Conservation (phyloP, 495 filamentous ascomycete species). For the Xylaria longipes region DNA sequence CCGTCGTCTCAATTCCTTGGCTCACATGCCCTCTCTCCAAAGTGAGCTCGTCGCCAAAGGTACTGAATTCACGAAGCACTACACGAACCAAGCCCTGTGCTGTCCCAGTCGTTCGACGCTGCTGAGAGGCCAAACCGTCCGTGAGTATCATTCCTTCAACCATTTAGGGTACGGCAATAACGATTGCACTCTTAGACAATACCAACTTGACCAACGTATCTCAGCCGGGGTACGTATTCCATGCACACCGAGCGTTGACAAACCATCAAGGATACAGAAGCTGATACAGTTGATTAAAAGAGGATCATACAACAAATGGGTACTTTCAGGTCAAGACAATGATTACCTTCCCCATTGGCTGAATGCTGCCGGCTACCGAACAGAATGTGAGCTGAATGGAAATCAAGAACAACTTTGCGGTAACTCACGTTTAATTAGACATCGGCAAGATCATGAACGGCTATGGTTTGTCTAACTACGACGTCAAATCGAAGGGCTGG, state of each 20-base stretch:
- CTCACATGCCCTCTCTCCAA: constrained; percentile 47
- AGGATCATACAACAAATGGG: constrained; percentile 65
- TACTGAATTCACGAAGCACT: constrained; percentile 54
- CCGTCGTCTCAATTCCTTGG: constrained; percentile 49
- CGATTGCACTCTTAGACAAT: neutral
- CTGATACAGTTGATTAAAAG: constrained; percentile 39
- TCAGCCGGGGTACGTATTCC: neutral
- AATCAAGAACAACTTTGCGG: neutral
- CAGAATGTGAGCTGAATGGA: constrained; percentile 49
- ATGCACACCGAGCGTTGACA: neutral
- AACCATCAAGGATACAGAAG: neutral
- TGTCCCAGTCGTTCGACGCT: constrained; percentile 58
- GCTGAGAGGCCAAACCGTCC: constrained; percentile 60
- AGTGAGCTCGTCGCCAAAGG: constrained; percentile 49
- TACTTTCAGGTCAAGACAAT: constrained; percentile 60
- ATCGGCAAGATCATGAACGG: constrained; percentile 65
- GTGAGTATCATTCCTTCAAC: neutral
- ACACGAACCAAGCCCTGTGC: constrained; percentile 54
- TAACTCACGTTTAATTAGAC: neutral
- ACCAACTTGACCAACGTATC: constrained; percentile 18
- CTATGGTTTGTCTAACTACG: constrained; percentile 53
- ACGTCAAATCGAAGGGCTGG: constrained; percentile 42
- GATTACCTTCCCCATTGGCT: constrained; percentile 64
- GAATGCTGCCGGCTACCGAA: constrained; percentile 60
- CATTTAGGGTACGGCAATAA: neutral